Percentiles rank a stretch among this genome's conserved stretches.
phyloP scores from a whole-genome alignment of 768 basidiomycete species.

The Lentinula detonsa region DNA sequence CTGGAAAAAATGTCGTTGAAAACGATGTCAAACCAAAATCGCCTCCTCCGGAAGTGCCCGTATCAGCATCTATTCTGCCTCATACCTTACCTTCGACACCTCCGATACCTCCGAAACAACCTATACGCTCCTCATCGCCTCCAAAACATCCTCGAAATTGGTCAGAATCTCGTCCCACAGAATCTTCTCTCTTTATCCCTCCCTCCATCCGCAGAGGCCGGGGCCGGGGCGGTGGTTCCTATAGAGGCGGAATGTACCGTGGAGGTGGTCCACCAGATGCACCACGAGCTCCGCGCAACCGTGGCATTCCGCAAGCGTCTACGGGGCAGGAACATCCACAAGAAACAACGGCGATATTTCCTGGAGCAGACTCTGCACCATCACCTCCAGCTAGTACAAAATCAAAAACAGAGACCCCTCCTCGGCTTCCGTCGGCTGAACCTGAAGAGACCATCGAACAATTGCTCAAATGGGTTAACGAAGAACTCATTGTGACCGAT shows the following conservation, averaged over 20 bases:
- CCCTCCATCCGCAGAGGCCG: background rate
- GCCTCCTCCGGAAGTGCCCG: background rate
- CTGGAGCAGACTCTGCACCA: background rate
- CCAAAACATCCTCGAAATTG: conserved; percentile 4
- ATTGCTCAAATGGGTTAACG: background rate
- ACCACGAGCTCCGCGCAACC: background rate
- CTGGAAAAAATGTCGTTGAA: background rate
- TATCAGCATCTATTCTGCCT: background rate
- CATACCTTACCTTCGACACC: background rate
- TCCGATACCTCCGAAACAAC: background rate
- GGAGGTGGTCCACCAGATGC: background rate
- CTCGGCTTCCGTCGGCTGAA: background rate
- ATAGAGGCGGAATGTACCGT: background rate
- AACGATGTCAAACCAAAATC: background rate
- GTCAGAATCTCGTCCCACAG: background rate
- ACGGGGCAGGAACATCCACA: background rate
- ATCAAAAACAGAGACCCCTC: background rate
- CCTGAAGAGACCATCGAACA: background rate
- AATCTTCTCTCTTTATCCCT: background rate
- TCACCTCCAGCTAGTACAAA: background rate
- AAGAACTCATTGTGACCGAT: background rate
- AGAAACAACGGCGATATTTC: background rate
- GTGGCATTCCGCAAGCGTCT: background rate
- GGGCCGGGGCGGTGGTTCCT: background rate
- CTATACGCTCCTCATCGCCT: background rate